phyloP scores from a whole-genome alignment of 305 asterid species.

The Rubia tinctorum region DNA sequence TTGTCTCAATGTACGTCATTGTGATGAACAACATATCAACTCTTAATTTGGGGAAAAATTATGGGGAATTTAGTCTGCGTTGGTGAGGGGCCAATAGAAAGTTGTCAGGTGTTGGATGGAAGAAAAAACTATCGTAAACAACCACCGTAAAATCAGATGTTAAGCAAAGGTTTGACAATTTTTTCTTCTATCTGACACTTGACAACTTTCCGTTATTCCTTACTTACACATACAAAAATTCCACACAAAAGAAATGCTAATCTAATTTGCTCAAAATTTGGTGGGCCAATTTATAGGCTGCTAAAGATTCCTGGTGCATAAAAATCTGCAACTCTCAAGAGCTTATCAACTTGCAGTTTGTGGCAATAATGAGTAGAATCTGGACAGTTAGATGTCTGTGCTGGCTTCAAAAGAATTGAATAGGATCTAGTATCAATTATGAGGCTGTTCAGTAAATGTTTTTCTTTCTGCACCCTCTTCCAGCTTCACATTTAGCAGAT shows the following conservation, averaged over 20 bases:
- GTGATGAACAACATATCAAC: too few species aligned
- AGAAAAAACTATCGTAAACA: too few species aligned
- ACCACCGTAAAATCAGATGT: too few species aligned
- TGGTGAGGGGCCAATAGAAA: not conserved
- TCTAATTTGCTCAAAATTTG: not conserved
- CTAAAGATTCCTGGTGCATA: not conserved
- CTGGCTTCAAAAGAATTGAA: conserved; percentile 15
- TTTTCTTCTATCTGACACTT: too few species aligned
- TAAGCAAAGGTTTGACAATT: too few species aligned
- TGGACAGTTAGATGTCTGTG: conserved; percentile 18
- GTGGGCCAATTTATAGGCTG: not conserved
- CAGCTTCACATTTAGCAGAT: conserved; percentile 2
- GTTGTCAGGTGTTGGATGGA: too few species aligned
- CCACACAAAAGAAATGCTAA: too few species aligned
- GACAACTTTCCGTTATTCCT: too few species aligned
- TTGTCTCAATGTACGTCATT: not conserved
- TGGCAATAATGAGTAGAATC: conserved; percentile 14
- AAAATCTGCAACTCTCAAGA: conserved; percentile 10
- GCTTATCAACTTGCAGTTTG: conserved; percentile 4
- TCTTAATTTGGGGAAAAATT: too few species aligned
- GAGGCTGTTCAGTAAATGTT: conserved; percentile 6
- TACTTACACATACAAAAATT: too few species aligned
- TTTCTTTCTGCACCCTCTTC: not conserved
- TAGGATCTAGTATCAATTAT: not conserved
- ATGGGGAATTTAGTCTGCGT: too few species aligned